Evolutionary conservation across 305 asterid genomes (phyloP), one percentile per base, ranked within the genome.

Genomic region (Fraxinus nigra): DNA sequence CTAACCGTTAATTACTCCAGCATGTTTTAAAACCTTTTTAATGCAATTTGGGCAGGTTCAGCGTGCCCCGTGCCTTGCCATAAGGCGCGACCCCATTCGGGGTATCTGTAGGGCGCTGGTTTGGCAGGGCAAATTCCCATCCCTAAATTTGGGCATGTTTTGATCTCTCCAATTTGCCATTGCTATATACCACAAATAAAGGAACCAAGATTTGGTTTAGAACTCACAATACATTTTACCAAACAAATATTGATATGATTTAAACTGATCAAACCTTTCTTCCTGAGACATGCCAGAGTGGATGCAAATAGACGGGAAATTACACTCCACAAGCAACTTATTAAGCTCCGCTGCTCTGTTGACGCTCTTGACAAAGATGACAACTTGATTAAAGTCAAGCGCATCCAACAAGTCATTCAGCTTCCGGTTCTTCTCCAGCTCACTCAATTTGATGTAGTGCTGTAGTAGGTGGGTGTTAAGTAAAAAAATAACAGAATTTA

Each of bases 281-380:
- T 94, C 97, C 81, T 94, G 98, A 70, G 97, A 87, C 98, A 94
- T 94, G 87, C 98, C 98, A 82, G 98, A 94, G 89, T 94, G 98
- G 81, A 94, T 94, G 89, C 98, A 94, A 65, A 94, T 94, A 59
- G 98, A 92, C 20, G 98, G 98, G 46, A 94, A 92, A 77, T 94
- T 92, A 59, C 98, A 94, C 87, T 94, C 98, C 48, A 90, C 92
- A 34, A 94, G 97, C 78, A 94, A 87, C 91, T 93, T 94, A 81
- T 94, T 93, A 81, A 94, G 90, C 90, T 94, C 97, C 0, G 97
- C 97, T 5, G 98, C 97, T 77, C 98, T 87, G 73, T 32, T 93
- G 61, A 94, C 97, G 43, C 98, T 93, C 84, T 94, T 94, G 85
- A 94, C 98, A 82, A 94, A 94, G 46, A 94, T 94, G 72, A 94